These are phyloP conservation scores for Pythium rhizo-oryzae DNA, from an alignment of 352 stramenopile genomes.

Conservation along the genomic window DNA sequence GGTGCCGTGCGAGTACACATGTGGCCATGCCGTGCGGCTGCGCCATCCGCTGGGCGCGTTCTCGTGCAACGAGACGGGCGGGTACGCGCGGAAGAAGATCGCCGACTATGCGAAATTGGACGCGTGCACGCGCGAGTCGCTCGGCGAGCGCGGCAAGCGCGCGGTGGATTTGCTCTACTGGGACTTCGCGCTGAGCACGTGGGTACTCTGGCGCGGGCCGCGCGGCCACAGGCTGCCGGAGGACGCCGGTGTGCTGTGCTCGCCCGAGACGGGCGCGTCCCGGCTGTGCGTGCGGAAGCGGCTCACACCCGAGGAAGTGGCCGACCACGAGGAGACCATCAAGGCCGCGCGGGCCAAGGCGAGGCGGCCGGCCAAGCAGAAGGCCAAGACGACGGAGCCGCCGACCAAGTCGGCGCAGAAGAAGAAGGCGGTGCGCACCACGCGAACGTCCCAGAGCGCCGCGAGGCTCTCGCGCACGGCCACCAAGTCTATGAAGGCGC, in stretches of 20 bases:
- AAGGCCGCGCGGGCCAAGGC: too few species aligned
- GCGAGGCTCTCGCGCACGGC: too few species aligned
- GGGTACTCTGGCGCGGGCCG: neutral
- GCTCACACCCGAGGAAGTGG: too few species aligned
- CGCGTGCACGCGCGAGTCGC: neutral
- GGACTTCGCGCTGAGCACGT: neutral
- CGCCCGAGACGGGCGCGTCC: neutral
- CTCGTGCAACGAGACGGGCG: neutral
- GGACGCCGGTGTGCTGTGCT: neutral
- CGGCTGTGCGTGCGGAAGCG: constrained; percentile 2
- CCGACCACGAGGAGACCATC: too few species aligned
- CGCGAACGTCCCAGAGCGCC: too few species aligned
- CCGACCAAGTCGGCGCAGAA: too few species aligned
- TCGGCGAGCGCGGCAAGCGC: neutral
- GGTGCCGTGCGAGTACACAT: neutral
- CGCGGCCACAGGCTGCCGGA: neutral
- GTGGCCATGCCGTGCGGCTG: neutral
- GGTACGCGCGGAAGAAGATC: neutral
- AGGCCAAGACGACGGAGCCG: too few species aligned
- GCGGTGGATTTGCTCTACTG: constrained; percentile 5
- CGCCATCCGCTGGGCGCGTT: neutral
- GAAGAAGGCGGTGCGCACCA: too few species aligned
- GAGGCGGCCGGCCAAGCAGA: too few species aligned
- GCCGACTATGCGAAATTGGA: neutral
- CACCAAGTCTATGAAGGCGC: too few species aligned